These are phyloP conservation scores for Yueomyces sinensis DNA, from an alignment of 805 yeast species.

Conservation along the genomic window DNA sequence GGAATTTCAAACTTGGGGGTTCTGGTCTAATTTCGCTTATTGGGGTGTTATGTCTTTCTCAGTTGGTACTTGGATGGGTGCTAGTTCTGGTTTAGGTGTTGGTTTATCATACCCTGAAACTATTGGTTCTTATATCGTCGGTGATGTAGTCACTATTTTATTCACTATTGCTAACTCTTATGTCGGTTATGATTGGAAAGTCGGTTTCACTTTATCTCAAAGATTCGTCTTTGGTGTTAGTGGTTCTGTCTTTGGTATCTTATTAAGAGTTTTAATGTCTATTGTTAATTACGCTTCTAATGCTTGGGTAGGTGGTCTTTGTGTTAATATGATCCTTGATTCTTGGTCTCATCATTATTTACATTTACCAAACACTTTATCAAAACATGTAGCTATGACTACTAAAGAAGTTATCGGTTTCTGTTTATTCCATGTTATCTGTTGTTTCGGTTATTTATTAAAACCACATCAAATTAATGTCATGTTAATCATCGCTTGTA, in stretches of 20 bases:
- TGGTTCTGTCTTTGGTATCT: conserved; percentile 31
- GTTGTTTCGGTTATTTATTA: conserved; percentile 27
- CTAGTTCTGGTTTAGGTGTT: conserved; percentile 30
- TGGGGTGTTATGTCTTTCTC: conserved; percentile 35
- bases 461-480: conserved; percentile 33
- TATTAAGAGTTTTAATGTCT: conserved; percentile 30
- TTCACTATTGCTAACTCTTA: conserved; percentile 34
- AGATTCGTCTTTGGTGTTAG: conserved; percentile 34
- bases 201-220: conserved; percentile 34
- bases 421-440: conserved; percentile 30
- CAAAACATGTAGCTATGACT: conserved; percentile 23
- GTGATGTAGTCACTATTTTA: conserved; percentile 31
- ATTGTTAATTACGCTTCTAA: conserved; percentile 36
- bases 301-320: conserved; percentile 33
- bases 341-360: conserved; percentile 29
- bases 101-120: conserved; percentile 35
- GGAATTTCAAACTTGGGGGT: conserved; percentile 27
- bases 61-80: conserved; percentile 34
- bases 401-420: conserved; percentile 28
- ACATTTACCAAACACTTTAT: conserved; percentile 22
- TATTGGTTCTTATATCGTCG: conserved; percentile 33
- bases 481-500: conserved; percentile 25
- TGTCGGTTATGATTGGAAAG: conserved; percentile 37
- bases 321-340: conserved; percentile 27
- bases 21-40: conserved; percentile 29